Conservation (phyloP, 2,329 filamentous ascomycete species). For the Fusarium temperatum region DNA sequence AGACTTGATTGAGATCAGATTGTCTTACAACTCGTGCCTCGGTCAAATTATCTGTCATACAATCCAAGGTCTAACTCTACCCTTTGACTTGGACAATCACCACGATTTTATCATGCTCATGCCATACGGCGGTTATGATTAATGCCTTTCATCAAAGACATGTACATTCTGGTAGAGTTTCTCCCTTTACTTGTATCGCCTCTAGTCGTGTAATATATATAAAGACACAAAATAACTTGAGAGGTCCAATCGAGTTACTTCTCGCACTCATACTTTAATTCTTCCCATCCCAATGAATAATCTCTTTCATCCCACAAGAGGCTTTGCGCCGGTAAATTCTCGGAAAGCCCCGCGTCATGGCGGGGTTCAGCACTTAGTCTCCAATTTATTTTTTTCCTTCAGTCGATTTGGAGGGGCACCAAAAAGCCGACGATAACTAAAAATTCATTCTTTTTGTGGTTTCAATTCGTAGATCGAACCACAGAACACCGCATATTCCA, state of each 20-base stretch:
- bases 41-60: neutral
- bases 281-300: neutral
- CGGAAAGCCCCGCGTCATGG: conserved; percentile 34
- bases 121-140: neutral
- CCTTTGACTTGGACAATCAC: neutral
- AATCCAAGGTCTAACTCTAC: neutral
- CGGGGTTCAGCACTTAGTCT: conserved; percentile 25
- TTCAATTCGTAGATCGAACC: neutral
- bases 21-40: neutral
- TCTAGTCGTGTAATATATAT: no score
- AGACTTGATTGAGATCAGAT: neutral
- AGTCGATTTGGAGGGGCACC: conserved; percentile 32
- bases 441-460: conserved; percentile 27
- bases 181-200: neutral
- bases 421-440: conserved; percentile 19
- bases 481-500: neutral
- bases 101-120: neutral
- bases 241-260: neutral
- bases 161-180: neutral
- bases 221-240: neutral
- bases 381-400: conserved; percentile 30
- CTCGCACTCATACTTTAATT: no score
- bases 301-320: neutral
- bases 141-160: neutral
- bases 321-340: conserved; percentile 29